Base-by-base conservation (phyloP, 2,329 filamentous ascomycete genomes). In the Nemania abortiva region DNA sequence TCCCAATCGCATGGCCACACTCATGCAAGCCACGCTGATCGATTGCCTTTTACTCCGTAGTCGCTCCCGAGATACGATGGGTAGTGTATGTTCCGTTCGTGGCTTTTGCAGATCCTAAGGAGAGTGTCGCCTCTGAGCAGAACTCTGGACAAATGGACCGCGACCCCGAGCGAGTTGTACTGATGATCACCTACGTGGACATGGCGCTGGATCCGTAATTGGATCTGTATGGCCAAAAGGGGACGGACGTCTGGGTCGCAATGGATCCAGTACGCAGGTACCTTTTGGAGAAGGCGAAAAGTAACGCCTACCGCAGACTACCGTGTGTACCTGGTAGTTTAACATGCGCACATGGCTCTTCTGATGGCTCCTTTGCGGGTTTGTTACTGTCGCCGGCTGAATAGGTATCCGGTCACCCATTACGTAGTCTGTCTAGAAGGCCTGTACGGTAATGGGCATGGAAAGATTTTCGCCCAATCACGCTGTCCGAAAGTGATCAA, bases 111-210 rank as follows among this genome's bases (percentile, higher is more conserved):
- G 5, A 27, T 27, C 24, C 24, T 27, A 27, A 27, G 24, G 24
- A 27, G 24, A 27, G 5, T 27, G 5, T 27, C 24, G 24, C 24
- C 24, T 27, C 24, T 39, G 13, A 39, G 37, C 9, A 39, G 37
- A 3, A 31, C 42, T 39, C 9, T 18, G 24, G 56, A 45, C 50
- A 22, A 64, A 55, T 60, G 11, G 22, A 52, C 49, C 31, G 56
- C 27, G 34, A 29, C 13, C 45, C 54, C 18, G 54, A 45, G 34
- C 60, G 27, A 45, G 52, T 58, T 37, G 65, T 39, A 58, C 31
- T 39, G 45, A 61, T 55, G 49, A 68, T 62, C 61, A 31, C 45
- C 31, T 61, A 68, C 66, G 66, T 66, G 66, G 63, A 55, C 37
- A 24, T 27, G 15, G 61, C 56, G 31, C 55, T 64, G 18, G 31